Evolutionary conservation across 768 basidiomycete species (phyloP), one percentile per base, ranked within the genome.

Genomic region (Tricholoma flavovirens): DNA sequence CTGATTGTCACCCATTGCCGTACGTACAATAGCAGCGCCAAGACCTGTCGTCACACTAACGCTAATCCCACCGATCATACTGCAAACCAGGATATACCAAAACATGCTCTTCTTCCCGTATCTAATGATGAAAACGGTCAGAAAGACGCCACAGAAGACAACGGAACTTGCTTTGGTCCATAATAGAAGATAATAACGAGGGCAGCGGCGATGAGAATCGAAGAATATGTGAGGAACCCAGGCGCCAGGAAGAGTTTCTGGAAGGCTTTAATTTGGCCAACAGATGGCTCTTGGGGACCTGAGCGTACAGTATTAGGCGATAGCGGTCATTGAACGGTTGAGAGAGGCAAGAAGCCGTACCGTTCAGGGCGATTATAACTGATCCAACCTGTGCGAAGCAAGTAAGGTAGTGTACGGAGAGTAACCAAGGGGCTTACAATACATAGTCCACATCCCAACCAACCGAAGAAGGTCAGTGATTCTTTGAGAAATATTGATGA

Each of bases 21-120:
- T 83, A 49, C 88, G 85, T 24, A 99, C 87, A 63, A 98, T 97
- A 19, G 93, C 88, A 42, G 91, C 77, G 45, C 97, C 94, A 35
- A 98, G 80, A 32, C 97, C 96, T 30, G 93, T 94, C 12, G 95
- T 96, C 54, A 96, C 95, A 63, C 89, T 92, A 61, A 96, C 93
- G 56, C 88, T 90, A 49, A 96, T 87, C 0, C 97, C 97, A 15
- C 97, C 97, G 66, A 99, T 98, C 81, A 98, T 86, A 60, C 88
- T 92, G 72, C 97, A 99, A 45, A 99, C 90, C 40, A 80, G 76
- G 60, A 98, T 95, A 70, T 96, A 92, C 90, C 90, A 93, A 52
- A 98, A 71, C 96, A 98, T 97, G 66, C 84, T 90, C 73, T 84
- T 84, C 72, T 88, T 93, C 50, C 96, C 95, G 67, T 89, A 91